Evolutionary conservation across 2,329 filamentous ascomycete genomes (phyloP), one percentile per base, ranked within the genome.

Genomic region (Colletotrichum australisinense): DNA sequence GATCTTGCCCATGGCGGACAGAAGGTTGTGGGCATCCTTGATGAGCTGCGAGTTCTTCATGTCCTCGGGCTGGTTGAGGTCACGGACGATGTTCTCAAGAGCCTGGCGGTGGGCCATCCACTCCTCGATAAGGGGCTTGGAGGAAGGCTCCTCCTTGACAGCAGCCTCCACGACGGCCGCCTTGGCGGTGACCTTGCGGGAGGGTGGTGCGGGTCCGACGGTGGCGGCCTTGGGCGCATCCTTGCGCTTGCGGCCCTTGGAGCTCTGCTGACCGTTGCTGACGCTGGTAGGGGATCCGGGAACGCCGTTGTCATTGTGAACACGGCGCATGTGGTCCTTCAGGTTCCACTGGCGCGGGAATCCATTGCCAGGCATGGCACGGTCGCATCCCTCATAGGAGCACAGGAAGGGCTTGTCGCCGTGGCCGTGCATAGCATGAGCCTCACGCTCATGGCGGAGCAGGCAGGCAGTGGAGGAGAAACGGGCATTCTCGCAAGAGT

Each of bases 291-390:
- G 84, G 42, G 88, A 86, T 28, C 81, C 84, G 55, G 83, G 78
- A 76, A 83, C 84, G 56, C 86, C 85, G 74, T 87, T 86, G 79
- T 91, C 89, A 76, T 92, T 92, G 86, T 98, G 96, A 8, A 98
- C 95, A 75, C 96, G 93, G 85, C 95, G 94, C 95, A 98, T 98
- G 88, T 98, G 96, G 85, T 98, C 96, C 83, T 93, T 92, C 67
- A 98, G 90, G 85, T 98, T 98, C 94, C 97, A 98, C 79, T 95
- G 93, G 78, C 96, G 93, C 49, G 95, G 96, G 80, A 98, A 98
- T 78, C 96, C 96, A 81, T 96, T 95, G 78, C 95, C 95, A 28
- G 90, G 87, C 42, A 93, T 87, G 71, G 94, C 92, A 76, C 96
- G 93, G 80, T 98, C 95, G 80, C 96, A 98, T 74, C 94, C 95